These are phyloP conservation scores for Neckera pumila DNA, from an alignment of 225 moss, liverwort and hornwort species.

Conservation along the genomic window DNA sequence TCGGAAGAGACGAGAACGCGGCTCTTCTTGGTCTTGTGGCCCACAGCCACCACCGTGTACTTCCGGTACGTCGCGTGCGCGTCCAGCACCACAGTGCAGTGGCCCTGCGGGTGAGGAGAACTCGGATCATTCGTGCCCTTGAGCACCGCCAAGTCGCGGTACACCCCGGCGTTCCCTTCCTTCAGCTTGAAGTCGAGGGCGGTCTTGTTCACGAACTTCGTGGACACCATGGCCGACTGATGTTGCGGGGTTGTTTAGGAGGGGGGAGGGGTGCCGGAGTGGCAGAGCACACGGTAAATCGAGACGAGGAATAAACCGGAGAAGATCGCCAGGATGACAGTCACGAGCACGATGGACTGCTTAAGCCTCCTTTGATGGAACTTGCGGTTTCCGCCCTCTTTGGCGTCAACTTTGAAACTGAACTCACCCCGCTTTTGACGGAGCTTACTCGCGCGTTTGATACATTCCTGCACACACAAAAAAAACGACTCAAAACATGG, in stretches of 20 bases:
- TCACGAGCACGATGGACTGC: not conserved
- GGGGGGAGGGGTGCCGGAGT: accelerated
- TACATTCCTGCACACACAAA: not conserved
- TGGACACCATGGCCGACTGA: not conserved
- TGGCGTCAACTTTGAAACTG: not conserved
- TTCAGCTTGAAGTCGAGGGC: not conserved
- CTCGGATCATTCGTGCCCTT: not conserved
- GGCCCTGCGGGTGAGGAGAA: not conserved
- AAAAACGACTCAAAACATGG: not conserved
- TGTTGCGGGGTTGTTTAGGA: not conserved
- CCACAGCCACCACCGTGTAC: not conserved
- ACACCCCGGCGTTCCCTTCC: not conserved
- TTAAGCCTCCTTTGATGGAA: not conserved
- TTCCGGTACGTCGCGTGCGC: not conserved
- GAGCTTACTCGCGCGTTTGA: not conserved
- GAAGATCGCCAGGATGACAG: not conserved
- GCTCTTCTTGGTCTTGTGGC: not conserved
- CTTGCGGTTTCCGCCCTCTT: not conserved
- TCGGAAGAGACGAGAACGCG: not conserved
- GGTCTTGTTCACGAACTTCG: constrained; percentile 1
- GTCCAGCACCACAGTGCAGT: not conserved
- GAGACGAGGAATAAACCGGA: constrained; percentile 7
- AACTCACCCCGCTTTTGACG: not conserved
- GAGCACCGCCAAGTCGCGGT: not conserved
- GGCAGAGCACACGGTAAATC: constrained; percentile 2